phyloP scores from a whole-genome alignment of 2,329 filamentous ascomycete genomes.

The Colletotrichum plurivorum region DNA sequence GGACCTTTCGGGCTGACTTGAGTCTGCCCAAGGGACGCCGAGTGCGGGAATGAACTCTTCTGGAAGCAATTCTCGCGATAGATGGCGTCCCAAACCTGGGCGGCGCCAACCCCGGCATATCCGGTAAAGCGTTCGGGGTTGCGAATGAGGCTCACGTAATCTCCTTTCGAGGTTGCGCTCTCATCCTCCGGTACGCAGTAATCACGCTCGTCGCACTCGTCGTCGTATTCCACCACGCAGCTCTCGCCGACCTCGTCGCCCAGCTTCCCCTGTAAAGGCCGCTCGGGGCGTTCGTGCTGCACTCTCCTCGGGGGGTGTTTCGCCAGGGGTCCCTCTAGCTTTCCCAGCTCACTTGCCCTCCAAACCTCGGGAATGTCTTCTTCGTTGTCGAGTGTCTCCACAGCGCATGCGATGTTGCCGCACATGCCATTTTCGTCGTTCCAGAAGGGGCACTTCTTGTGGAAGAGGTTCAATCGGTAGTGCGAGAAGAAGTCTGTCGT shows the following conservation, averaged over 20 bases:
- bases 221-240: constrained; percentile 97
- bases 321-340: constrained; percentile 92
- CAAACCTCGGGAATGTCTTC: constrained; percentile 93
- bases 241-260: constrained; percentile 93
- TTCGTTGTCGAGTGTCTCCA: constrained; percentile 95
- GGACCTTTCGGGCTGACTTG: constrained; percentile 59
- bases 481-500: constrained; percentile 98
- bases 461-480: constrained; percentile 94
- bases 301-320: constrained; percentile 84
- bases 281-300: constrained; percentile 76
- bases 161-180: constrained; percentile 86
- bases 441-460: constrained; percentile 97
- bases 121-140: constrained; percentile 98
- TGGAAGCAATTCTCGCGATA: constrained; percentile 98
- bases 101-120: constrained; percentile 86
- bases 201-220: constrained; percentile 96
- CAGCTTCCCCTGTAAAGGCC: constrained; percentile 84
- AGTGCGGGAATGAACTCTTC: constrained; percentile 73
- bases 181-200: constrained; percentile 98
- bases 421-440: constrained; percentile 93
- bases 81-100: constrained; percentile 96
- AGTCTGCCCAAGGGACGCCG: constrained; percentile 66
- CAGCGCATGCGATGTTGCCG: constrained; percentile 95
- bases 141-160: constrained; percentile 94
- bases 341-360: constrained; percentile 92